Base-by-base conservation (phyloP, 2,329 filamentous ascomycete genomes). In the Fusarium udum region DNA sequence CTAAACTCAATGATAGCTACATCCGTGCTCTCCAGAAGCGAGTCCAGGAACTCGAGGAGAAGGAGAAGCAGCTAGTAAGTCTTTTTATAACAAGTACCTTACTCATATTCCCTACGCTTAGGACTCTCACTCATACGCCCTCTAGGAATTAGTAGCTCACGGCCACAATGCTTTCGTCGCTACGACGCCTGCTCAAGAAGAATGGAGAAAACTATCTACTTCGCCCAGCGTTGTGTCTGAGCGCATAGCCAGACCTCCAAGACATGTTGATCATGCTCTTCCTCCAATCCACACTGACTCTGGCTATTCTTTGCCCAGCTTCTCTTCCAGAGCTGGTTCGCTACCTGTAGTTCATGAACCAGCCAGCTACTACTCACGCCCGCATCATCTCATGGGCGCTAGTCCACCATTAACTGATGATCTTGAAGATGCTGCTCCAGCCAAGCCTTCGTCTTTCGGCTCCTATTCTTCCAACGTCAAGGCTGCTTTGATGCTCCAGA, bases 381-480 rank as follows among this genome's bases (percentile, higher is more conserved):
- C 57, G 15, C 67, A 69, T 3, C 67, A 59, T 40, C 75, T 61
- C 11, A 78, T 78, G 76, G 76, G 67, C 7, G 71, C 75, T 28
- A 78, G 77, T 36, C 77, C 77, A 24, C 77, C 77, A 6, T 51
- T 78, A 34, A 78, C 77, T 10, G 77, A 78, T 46, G 77, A 78
- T 51, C 73, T 78, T 13, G 77, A 78, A 59, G 77, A 78, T 36
- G 60, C 60, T 12, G 52, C 69, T 4, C 64, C 66, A 2, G 52
- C 65, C 66, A 75, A 74, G 63, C 59, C 71, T n/a, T 75, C 77
- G 0, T 77, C 75, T 4, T 78, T 78, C 24, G 77, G 77, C 14
- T 78, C 77, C 13, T 78, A 78, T 49, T 78, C 77, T n/a, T 78
- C 77, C 39, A 75, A 78, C n/a, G 52, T 66, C 55, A 75, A 71